Base-by-base conservation (phyloP, 2,329 filamentous ascomycete genomes). In the Chalara sp. region DNA sequence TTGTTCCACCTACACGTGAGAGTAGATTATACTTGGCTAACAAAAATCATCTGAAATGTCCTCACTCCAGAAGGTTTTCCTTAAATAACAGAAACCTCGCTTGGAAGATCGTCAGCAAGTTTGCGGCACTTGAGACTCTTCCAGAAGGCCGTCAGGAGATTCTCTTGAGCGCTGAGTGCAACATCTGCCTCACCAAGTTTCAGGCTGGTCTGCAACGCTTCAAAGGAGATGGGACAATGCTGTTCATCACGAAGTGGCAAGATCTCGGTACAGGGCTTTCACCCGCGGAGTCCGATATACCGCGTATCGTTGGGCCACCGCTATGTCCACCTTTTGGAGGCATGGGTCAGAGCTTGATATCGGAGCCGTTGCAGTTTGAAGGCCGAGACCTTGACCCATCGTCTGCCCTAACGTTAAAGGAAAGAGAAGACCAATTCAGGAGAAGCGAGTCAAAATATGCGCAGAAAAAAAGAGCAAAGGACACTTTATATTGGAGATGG, bases 231-330 rank as follows among this genome's bases (percentile, higher is more conserved):
- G 50, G 53, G 12, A 21, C 31, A 21, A 28, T 52, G 21, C 35
- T 55, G 10, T 48, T 46, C 21, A 42, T 50, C 28, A 43, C 30
- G 8, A 55, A 55, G 43, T 55, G 47, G 50, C 53, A 55, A 43
- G 47, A 55, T 46, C 47, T 55, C 41, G 50, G 50, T 21, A 48
- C 39, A 1, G 50, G 50, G 10, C 32, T 55, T 28, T 52, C 53
- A 40, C 53, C 53, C 48, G 6, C 50, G 7, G 47, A 52, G 5
- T 37, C 49, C 39, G 46, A 51, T 12, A 28, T 49, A 30, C 43
- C 46, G 7, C 40, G 32, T 44, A 30, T 51, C 31, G 42, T 42
- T 42, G 46, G 42, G 12, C 28, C 10, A 2, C 35, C 10, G 8
- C 35, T 10, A 2, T n/a, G 2, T n/a, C 2, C 3, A 10, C 35